Conservation (phyloP, 2,329 filamentous ascomycete species). For the Stenocarpella maydis region DNA sequence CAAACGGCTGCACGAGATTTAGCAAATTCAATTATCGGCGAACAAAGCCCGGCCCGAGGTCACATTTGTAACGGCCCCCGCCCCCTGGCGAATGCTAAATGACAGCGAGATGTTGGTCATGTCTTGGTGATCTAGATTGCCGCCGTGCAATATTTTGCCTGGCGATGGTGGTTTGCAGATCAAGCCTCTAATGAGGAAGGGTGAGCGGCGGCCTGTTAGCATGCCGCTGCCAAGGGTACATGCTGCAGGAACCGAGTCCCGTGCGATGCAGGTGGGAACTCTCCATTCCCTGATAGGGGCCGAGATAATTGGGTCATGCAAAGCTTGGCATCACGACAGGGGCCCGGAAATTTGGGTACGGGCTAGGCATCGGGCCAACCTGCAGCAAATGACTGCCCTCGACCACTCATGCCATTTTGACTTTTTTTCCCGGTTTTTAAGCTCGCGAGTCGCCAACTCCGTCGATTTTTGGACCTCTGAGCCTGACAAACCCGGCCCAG, state of each 20-base stretch:
- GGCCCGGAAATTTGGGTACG: constrained; percentile 19
- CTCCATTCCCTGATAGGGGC: constrained; percentile 16
- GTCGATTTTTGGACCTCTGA: background rate
- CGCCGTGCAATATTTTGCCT: background rate
- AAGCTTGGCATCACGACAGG: constrained; percentile 26
- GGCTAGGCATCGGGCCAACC: constrained; percentile 17
- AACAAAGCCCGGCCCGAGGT: background rate
- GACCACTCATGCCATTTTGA: constrained; percentile 18
- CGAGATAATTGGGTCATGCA: constrained; percentile 17
- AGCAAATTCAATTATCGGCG: background rate
- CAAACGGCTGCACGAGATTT: background rate
- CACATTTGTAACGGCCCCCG: background rate
- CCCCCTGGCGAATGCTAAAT: background rate
- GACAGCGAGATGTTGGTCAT: background rate
- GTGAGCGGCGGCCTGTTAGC: constrained; percentile 6
- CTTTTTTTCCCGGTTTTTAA: constrained; percentile 23
- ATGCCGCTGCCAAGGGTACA: constrained; percentile 11
- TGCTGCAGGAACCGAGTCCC: constrained; percentile 21
- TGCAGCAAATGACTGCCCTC: constrained; percentile 5
- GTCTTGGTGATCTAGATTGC: background rate
- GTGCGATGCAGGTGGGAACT: constrained; percentile 14
- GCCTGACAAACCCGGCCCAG: background rate
- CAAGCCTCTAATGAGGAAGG: constrained; percentile 11
- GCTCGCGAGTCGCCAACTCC: constrained; percentile 18
- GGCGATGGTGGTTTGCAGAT: constrained; percentile 1